Evolutionary conservation across 495 filamentous ascomycete species (phyloP), one percentile per base, ranked within the genome.

Genomic region (Aspergillus olivimuriae): DNA sequence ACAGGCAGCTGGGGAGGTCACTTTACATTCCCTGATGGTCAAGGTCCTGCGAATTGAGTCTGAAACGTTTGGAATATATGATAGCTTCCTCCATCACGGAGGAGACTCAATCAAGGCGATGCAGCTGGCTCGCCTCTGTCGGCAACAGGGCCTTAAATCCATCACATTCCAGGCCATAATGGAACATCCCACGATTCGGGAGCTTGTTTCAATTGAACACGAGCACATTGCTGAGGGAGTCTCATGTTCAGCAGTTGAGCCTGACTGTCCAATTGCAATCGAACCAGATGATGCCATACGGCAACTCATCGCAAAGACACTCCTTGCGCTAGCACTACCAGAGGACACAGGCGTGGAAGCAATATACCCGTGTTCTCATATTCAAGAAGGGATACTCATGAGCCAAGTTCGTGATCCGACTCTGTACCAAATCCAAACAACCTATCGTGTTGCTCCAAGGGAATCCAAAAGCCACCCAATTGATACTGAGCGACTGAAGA

Each of bases 91-190:
- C 2, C n/a, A 28, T 3, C 23, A 10, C 12, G 39, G 39, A 14
- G 39, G 39, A 16, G 39, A 41, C 39, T 41, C 39, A 6, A 12
- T 41, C 6, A 17, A 30, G 5, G 39, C 39, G 5, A 41, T 41
- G 21, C 4, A 30, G 4, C 39, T 41, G 21, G 23, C 23, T 9
- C 23, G 21, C 11, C 39, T 30, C 20, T 26, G 5, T 16, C 20
- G 14, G 14, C 21, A 14, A 15, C 11, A 7, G 2, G 22, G 39
- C 19, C 17, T 41, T 11, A 28, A 5, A 15, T 30, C 17, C 9
- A 9, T 40, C 18, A 40, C 37, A 10, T 22, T 40, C 18, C 2
- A 22, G 21, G 20, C 20, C 4, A 40, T 40, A n/a, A 4, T 40
- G 37, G 7, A 35, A 28, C 11, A 6, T 28, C 24, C 24, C 24